phyloP scores from a whole-genome alignment of 2,329 filamentous ascomycete species.

The Dothistroma pini region DNA sequence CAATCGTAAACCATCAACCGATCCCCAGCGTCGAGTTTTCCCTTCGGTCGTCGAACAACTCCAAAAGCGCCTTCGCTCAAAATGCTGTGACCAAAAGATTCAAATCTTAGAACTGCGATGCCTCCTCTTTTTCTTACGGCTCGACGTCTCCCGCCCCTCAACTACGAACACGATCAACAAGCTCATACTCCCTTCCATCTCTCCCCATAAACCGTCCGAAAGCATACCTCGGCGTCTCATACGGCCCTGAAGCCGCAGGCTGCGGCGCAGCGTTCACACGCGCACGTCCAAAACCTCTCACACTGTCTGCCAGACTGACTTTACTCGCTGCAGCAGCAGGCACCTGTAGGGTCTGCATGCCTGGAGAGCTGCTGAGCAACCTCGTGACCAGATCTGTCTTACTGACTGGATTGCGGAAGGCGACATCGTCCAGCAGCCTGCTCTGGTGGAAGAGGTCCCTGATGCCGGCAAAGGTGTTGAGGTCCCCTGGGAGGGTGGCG shows the following conservation, averaged over 20 bases:
- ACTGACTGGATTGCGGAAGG: conserved; percentile 66
- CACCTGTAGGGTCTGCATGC: conserved; percentile 43
- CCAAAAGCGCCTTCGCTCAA: conserved; percentile 8
- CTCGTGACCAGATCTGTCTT: conserved; percentile 66
- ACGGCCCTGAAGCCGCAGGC: not conserved
- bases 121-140: not conserved
- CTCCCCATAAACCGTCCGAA: conserved; percentile 57
- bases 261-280: conserved; percentile 12
- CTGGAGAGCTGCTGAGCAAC: conserved; percentile 54
- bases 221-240: conserved; percentile 44
- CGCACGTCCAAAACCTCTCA: conserved; percentile 34
- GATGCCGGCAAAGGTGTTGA: conserved; percentile 67
- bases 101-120: not conserved
- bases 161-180: conserved; percentile 52
- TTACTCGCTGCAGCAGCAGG: conserved; percentile 27
- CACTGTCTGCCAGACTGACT: conserved; percentile 30
- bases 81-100: conserved; percentile 1
- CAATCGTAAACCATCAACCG: not conserved
- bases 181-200: conserved; percentile 58
- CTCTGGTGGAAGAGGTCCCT: conserved; percentile 73
- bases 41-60: not conserved
- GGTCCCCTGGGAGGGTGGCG: conserved; percentile 59
- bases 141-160: not conserved
- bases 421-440: conserved; percentile 66
- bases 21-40: not conserved